Evolutionary conservation across 192 early-diverging fungal genomes (phyloP).

Genomic region (Powellomyces hirtus): DNA sequence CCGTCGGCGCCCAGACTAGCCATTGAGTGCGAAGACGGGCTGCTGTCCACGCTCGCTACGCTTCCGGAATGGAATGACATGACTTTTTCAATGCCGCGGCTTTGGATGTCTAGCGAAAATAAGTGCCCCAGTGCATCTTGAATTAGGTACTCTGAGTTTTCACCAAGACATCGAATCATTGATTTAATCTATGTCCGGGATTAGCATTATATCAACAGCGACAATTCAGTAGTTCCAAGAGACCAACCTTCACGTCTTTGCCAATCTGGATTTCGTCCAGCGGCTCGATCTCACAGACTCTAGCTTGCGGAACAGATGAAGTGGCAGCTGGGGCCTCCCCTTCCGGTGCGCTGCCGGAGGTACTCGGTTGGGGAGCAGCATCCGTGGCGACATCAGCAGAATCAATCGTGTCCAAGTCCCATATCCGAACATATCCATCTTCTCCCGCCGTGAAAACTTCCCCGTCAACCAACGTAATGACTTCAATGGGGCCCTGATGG

Average conservation of each 20-base stretch:
- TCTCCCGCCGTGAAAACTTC: constrained; percentile 61
- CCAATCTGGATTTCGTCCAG: constrained; percentile 57
- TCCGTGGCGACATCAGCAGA: constrained; percentile 48
- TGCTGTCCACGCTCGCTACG: constrained; percentile 43
- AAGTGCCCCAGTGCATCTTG: constrained; percentile 47
- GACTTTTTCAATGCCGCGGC: constrained; percentile 41
- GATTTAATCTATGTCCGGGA: constrained; percentile 41
- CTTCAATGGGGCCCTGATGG: constrained; percentile 51
- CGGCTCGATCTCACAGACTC: constrained; percentile 60
- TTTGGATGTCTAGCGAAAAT: constrained; percentile 48
- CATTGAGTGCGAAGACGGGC: constrained; percentile 44
- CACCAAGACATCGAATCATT: constrained; percentile 35
- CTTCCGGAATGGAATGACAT: constrained; percentile 51
- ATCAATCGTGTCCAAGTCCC: constrained; percentile 64
- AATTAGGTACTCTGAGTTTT: constrained; percentile 43
- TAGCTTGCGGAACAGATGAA: constrained; percentile 28
- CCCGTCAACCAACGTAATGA: constrained; percentile 46
- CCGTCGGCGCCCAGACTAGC: constrained; percentile 53
- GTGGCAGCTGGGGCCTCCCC: constrained; percentile 23
- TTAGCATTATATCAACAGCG: background rate
- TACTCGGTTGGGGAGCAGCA: background rate
- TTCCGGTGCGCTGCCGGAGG: background rate
- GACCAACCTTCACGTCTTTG: constrained; percentile 55
- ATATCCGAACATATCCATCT: constrained; percentile 57
- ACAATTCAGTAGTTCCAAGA: background rate